Evolutionary conservation across 2,329 filamentous ascomycete species (phyloP), one percentile per base, ranked within the genome.

Genomic region (Exophiala sideris): DNA sequence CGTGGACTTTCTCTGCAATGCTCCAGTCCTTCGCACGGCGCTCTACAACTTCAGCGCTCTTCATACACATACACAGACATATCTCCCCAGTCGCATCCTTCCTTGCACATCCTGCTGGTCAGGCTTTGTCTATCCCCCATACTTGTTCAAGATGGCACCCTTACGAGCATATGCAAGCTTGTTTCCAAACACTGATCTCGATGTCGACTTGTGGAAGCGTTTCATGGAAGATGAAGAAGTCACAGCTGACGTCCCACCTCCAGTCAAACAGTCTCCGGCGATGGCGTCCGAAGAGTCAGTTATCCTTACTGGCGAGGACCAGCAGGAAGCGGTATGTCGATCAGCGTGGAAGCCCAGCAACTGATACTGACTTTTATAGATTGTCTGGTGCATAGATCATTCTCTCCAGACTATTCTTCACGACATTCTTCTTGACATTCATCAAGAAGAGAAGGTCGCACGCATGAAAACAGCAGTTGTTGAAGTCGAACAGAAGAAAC

Each of bases 391-490:
- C 50, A 69, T 85, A 62, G 79, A 84, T 56, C 79, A 82, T 56
- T 76, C 76, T 18, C 72, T 85, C 40, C 75, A 80, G 63, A 83
- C 79, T 63, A 80, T 84, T 61, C 78, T 85, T 61, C 79, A 83
- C 67, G 78, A 81, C 62, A 76, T 82, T 20, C 78, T 82, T 50
- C 72, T 82, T 29, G 75, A 79, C 59, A 78, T 77, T 32, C 82
- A 85, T 65, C 80, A 80, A 58, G 74, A 80, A 53, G 82, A 85
- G 67, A 84, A 84, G 69, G 70, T 79, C 56, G 75, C 82, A 39
- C 78, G 82, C 53, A 81, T 81, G 77, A 76, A 77, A 70, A 70
- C 79, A 63, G 70, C 79, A 56, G 67, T 75, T 24, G 65, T 75
- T 20, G 56, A 72, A 39, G 70, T 73, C 35, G 66, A 72, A 57